Evolutionary conservation across 352 stramenopile genomes (phyloP).

Genomic region (Pythium brassicae): DNA sequence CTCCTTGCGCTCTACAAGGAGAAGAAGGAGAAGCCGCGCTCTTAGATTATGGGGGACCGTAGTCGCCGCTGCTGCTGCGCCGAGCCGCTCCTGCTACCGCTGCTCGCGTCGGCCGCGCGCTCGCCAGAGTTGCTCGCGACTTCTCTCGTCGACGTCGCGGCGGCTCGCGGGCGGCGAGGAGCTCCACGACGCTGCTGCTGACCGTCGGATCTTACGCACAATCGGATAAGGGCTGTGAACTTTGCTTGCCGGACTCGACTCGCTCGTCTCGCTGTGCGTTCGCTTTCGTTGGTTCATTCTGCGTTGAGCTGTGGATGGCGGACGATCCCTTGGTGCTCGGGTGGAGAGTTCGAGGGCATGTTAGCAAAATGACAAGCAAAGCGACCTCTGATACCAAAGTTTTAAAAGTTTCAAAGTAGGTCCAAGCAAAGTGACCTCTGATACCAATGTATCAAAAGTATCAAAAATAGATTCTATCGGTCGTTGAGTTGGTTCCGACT

Average conservation of each 20-base stretch:
- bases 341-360: too few species aligned
- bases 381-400: too few species aligned
- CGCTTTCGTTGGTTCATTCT: not conserved
- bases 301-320: too few species aligned
- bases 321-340: too few species aligned
- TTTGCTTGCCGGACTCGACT: constrained; percentile 14
- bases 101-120: too few species aligned
- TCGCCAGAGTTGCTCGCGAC: too few species aligned
- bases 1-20: constrained; percentile 99
- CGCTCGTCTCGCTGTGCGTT: too few species aligned
- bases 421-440: too few species aligned
- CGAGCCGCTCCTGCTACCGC: not conserved
- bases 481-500: constrained; percentile 13
- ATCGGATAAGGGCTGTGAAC: constrained; percentile 20
- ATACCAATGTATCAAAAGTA: too few species aligned
- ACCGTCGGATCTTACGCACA: constrained; percentile 9
- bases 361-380: too few species aligned
- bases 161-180: not conserved
- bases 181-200: not conserved
- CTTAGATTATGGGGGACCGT: constrained; percentile 68
- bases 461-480: not conserved
- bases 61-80: not conserved
- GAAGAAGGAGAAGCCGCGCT: constrained; percentile 99
- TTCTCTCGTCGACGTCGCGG: too few species aligned
- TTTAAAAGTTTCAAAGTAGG: too few species aligned